A percentile compares a stretch with the other conserved stretches of the same genome.
phyloP scores from a whole-genome alignment of 805 yeast genomes.

The Komagataella pseudopastoris region DNA sequence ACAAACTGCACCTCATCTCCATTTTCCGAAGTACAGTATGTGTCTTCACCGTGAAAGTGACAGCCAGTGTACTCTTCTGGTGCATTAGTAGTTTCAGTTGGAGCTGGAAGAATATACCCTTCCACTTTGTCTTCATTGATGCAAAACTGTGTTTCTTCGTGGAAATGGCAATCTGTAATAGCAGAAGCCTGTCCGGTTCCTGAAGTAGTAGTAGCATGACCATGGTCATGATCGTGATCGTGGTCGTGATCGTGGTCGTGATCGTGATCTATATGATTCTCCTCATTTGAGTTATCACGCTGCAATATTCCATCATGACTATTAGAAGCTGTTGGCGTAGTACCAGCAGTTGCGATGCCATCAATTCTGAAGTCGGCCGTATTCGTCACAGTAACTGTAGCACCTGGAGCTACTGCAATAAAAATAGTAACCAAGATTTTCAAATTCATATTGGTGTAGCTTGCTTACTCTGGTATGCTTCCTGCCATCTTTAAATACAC shows the following conservation, averaged over 20 bases:
- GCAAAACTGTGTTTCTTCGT: not conserved
- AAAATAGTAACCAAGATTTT: not conserved
- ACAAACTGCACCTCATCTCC: not conserved
- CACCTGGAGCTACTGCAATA: not conserved
- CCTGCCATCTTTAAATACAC: not conserved
- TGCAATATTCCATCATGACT: not conserved
- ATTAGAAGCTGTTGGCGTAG: not conserved
- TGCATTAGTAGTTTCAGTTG: not conserved
- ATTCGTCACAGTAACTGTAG: not conserved
- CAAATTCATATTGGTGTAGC: not conserved
- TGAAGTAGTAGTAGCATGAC: not conserved
- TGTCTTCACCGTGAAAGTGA: not conserved
- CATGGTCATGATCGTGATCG: not conserved
- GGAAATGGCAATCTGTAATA: not conserved
- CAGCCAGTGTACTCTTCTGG: not conserved
- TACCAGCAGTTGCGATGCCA: not conserved
- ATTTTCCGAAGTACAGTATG: not conserved
- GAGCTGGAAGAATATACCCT: not conserved
- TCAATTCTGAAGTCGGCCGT: not conserved
- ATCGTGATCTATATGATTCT: too few relatives aligned
- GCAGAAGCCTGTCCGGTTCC: not conserved
- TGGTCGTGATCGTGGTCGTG: too few relatives aligned
- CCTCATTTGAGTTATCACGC: not conserved
- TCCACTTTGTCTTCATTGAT: not conserved
- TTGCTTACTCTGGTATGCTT: not conserved